Conservation (phyloP, 345 rosid species). For the Eucalyptus grandis region DNA sequence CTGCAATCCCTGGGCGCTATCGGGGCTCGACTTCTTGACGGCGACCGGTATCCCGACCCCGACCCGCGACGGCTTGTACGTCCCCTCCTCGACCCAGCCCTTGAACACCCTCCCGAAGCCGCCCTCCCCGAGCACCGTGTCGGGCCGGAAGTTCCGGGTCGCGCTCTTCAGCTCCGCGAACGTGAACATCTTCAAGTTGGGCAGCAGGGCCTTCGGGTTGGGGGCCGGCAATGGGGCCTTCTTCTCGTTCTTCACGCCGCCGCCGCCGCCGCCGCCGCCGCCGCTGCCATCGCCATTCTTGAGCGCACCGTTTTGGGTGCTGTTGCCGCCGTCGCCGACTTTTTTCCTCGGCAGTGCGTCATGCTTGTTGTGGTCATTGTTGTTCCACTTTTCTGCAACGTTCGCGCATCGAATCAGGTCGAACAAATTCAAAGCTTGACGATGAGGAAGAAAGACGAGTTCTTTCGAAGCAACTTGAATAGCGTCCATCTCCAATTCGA, state of each 20-base stretch:
- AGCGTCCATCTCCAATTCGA: background rate
- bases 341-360: background rate
- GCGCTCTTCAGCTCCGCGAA: slow-evolving; percentile 43
- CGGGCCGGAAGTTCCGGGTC: slow-evolving; percentile 72
- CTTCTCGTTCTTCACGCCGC: background rate
- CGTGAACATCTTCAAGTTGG: slow-evolving; percentile 42
- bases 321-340: background rate
- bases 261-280: background rate
- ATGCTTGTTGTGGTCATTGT: background rate
- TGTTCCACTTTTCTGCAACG: background rate
- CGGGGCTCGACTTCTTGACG: slow-evolving; percentile 71
- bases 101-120: slow-evolving; percentile 86
- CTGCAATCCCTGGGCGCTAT: slow-evolving; percentile 55
- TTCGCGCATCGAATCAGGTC: background rate
- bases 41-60: slow-evolving; percentile 77
- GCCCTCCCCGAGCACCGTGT: slow-evolving; percentile 71
- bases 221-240: background rate
- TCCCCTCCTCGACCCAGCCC: slow-evolving; percentile 72
- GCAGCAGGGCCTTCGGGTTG: background rate
- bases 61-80: slow-evolving; percentile 39
- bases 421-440: background rate
- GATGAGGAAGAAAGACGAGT: background rate
- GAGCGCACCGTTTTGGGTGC: background rate
- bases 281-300: background rate
- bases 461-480: background rate